Conservation (phyloP, 257 asterid species). For the Apocynum venetum region DNA sequence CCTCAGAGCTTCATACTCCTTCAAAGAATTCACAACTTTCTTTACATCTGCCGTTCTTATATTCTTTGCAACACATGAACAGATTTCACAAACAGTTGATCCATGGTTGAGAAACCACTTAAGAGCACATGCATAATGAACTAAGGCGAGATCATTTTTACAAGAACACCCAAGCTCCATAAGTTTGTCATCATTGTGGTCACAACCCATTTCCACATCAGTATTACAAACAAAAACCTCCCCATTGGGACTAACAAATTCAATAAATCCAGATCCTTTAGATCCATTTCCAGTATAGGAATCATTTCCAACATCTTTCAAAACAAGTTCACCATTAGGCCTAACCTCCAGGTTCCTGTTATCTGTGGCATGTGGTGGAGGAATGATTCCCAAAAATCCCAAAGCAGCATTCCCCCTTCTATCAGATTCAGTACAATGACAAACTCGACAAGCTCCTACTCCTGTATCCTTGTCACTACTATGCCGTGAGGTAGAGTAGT, state of each 20-base stretch:
- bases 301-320: constrained; percentile 36
- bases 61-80: constrained; percentile 62
- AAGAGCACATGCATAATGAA: constrained; percentile 88
- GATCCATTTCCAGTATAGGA: constrained; percentile 19
- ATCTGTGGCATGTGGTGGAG: constrained; percentile 36
- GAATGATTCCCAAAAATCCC: constrained; percentile 63
- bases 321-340: constrained; percentile 28
- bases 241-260: constrained; percentile 79
- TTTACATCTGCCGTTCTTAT: constrained; percentile 55
- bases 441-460: constrained; percentile 68
- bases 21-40: constrained; percentile 56
- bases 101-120: constrained; percentile 96
- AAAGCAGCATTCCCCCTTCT: constrained; percentile 68
- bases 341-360: constrained; percentile 34
- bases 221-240: constrained; percentile 75
- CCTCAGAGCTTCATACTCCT: constrained; percentile 66
- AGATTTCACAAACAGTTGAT: constrained; percentile 80
- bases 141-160: constrained; percentile 80
- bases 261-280: constrained; percentile 58
- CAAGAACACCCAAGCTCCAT: constrained; percentile 87
- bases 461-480: constrained; percentile 54
- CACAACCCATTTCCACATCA: constrained; percentile 63
- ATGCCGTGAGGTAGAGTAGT: constrained; percentile 32
- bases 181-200: constrained; percentile 53
- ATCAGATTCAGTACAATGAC: constrained; percentile 81